Evolutionary conservation across 2,329 filamentous ascomycete genomes (phyloP), one percentile per base, ranked within the genome.

Genomic region (Aspergillus pseudoterreus): DNA sequence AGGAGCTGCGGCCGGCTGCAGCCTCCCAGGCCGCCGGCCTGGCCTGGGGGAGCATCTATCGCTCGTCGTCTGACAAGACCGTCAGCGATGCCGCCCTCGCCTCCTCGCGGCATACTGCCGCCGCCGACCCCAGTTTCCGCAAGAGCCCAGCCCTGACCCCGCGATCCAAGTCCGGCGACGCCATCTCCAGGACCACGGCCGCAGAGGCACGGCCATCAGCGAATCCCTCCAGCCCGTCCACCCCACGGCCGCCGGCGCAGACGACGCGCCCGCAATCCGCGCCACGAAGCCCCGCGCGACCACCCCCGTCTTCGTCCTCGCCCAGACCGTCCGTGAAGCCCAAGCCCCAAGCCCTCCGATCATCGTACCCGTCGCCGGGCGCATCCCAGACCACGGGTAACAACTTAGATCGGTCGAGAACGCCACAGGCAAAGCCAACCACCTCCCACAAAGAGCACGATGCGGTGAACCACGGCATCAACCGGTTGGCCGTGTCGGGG

Each of bases 1-100:
- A 69, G 44, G 72, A 74, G 30, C 65, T 72, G 35, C 77, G 76
- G n/a, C 75, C 78, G 35, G 79, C 80, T 52, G 82, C 83, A 30
- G 82, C 83, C 17, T 81, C 83, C 15, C 83, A 81, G 60, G 83
- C 83, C 3, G 83, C 83, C 2, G 82, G 82, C 3, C 75, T 84
- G 52, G 82, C 82, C n/a, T 86, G 83, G 82, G 60, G 74, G 55
- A 66, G 72, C 62, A 63, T 67, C 15, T 63, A 66, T 27, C 63
- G 59, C 6, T 46, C 63, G 10, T 53, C 60, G 1, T 63, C 59
- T 6, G 61, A 64, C 9, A 66, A 62, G 54, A 56, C 58, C 6
- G 57, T 62, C 15, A 64, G 59, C 43, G 64, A 68, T 49, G 62
- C 63, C 9, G 61, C 65, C 4, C 38, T 64, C 12, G 61, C 54